phyloP scores from a whole-genome alignment of 257 asterid species.

The Perilla frutescens region DNA sequence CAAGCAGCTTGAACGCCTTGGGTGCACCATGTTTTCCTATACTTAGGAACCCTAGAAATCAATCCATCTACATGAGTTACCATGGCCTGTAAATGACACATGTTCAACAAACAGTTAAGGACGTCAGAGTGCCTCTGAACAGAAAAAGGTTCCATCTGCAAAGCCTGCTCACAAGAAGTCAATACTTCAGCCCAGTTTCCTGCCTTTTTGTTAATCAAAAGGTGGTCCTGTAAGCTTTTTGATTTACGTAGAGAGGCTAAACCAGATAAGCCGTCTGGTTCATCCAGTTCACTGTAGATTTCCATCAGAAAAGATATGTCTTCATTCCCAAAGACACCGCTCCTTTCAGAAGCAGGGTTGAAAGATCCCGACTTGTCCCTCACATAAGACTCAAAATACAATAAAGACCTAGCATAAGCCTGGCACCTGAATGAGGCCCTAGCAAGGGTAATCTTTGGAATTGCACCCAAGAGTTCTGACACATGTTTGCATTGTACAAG shows the following conservation, averaged over 20 bases:
- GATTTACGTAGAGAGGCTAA: constrained; percentile 90
- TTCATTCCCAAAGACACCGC: constrained; percentile 84
- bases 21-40: constrained; percentile 93
- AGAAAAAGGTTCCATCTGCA: constrained; percentile 90
- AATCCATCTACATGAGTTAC: constrained; percentile 96
- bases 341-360: constrained; percentile 88
- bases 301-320: constrained; percentile 93
- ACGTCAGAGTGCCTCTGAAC: constrained; percentile 93
- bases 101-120: constrained; percentile 90
- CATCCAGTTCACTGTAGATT: constrained; percentile 88
- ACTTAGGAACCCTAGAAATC: constrained; percentile 73
- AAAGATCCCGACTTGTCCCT: constrained; percentile 86
- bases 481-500: constrained; percentile 84
- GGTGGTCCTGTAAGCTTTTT: constrained; percentile 81
- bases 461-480: constrained; percentile 79
- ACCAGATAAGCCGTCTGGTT: constrained; percentile 96
- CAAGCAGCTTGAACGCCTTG: constrained; percentile 99
- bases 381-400: constrained; percentile 89
- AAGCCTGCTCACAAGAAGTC: constrained; percentile 95
- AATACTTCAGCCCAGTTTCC: constrained; percentile 99
- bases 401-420: constrained; percentile 92
- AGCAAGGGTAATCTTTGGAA: constrained; percentile 92
- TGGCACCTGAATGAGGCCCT: constrained; percentile 96
- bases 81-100: constrained; percentile 95
- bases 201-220: constrained; percentile 84